phyloP scores from a whole-genome alignment of 2,329 filamentous ascomycete genomes.

The Aureobasidium zeae region DNA sequence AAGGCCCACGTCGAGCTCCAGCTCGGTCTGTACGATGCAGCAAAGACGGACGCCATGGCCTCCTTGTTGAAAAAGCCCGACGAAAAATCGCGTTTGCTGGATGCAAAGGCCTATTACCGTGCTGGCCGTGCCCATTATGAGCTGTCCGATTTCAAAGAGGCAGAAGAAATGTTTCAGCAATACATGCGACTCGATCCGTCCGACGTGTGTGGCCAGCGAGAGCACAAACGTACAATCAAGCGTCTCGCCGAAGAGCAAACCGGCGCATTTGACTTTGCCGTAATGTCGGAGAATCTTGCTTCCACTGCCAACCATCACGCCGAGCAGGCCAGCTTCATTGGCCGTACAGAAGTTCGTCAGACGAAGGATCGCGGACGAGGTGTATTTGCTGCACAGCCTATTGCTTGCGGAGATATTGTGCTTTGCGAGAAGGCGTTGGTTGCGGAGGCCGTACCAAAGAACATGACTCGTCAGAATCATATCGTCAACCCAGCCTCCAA shows the following conservation, averaged over 20 bases:
- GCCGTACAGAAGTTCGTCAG: background rate
- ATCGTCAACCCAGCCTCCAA: background rate
- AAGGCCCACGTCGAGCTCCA: constrained; percentile 1
- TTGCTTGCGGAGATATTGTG: constrained; percentile 11
- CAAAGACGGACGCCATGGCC: background rate
- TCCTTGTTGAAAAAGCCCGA: background rate
- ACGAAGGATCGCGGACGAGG: constrained; percentile 6
- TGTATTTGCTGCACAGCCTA: constrained; percentile 2
- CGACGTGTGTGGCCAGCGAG: background rate
- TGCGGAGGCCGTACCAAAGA: constrained; percentile 13
- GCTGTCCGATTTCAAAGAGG: background rate
- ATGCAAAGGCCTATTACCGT: background rate
- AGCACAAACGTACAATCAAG: background rate
- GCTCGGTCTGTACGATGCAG: constrained; percentile 1
- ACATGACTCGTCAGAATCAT: constrained; percentile 4
- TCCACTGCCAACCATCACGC: constrained; percentile 13
- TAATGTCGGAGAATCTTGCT: background rate
- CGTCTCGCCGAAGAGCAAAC: background rate
- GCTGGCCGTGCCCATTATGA: constrained; percentile 11
- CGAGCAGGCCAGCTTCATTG: constrained; percentile 21
- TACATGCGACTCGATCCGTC: background rate
- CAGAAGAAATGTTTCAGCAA: background rate
- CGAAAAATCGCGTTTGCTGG: background rate
- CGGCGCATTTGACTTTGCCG: background rate
- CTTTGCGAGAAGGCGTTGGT: constrained; percentile 21